Evolutionary conservation across 1,284 basidiomycete genomes (phyloP).

Genomic region (Moniliophthora roreri): DNA sequence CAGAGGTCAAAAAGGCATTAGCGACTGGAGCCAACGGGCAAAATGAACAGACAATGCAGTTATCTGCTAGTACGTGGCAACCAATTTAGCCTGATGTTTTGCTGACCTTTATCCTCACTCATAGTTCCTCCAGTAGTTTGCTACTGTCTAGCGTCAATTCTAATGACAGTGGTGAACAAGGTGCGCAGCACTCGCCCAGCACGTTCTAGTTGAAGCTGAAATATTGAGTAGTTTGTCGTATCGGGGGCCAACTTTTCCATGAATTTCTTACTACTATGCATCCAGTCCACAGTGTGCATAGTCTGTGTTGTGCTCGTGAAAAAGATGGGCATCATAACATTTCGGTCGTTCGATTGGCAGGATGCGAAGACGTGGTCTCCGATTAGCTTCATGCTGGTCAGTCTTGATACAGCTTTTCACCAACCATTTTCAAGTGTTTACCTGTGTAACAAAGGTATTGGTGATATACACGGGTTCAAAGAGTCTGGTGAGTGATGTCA

Average conservation of each 20-base stretch:
- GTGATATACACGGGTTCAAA: constrained; percentile 99
- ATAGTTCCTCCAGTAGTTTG: constrained; percentile 78
- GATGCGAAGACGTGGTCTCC: constrained; percentile 96
- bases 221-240: constrained; percentile 77
- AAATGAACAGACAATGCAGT: constrained; percentile 31
- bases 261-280: constrained; percentile 93
- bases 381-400: constrained; percentile 38
- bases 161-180: constrained; percentile 99
- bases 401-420: not conserved
- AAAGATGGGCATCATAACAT: constrained; percentile 81
- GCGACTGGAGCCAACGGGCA: constrained; percentile 46
- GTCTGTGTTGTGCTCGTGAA: constrained; percentile 77
- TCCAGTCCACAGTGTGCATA: constrained; percentile 89
- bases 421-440: constrained; percentile 29
- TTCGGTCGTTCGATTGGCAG: constrained; percentile 81
- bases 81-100: not conserved
- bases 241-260: constrained; percentile 94
- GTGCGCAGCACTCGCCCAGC: constrained; percentile 41
- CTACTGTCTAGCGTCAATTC: constrained; percentile 93
- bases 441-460: constrained; percentile 78
- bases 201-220: not conserved
- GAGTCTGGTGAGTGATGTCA: constrained; percentile 70
- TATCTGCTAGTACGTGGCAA: constrained; percentile 38
- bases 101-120: not conserved
- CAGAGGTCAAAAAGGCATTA: constrained; percentile 61